Evolutionary conservation across 495 filamentous ascomycete species (phyloP).

Genomic region (Staphylotrichum longicolle): DNA sequence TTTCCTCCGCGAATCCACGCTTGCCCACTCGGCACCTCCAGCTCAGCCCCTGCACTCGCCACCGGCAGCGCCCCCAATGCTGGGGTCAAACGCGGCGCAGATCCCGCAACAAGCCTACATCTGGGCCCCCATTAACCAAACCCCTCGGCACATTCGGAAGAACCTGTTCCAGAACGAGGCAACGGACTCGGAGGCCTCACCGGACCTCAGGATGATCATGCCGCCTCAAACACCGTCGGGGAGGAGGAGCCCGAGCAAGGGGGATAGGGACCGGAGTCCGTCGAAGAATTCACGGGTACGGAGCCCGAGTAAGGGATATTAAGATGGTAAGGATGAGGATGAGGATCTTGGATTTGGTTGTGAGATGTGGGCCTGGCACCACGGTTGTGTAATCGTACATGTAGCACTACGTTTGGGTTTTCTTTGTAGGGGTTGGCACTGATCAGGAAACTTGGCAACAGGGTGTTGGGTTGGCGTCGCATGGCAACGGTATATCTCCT

Average conservation of each 20-base stretch:
- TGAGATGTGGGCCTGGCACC: neutral
- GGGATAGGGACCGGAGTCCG: conserved; percentile 44
- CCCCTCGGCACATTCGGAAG: conserved; percentile 41
- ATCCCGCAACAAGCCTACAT: conserved; percentile 43
- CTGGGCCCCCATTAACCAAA: conserved; percentile 43
- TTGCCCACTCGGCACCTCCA: conserved; percentile 22
- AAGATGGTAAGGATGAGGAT: neutral
- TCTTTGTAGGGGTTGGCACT: neutral
- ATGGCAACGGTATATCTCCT: neutral
- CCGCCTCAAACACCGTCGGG: conserved; percentile 41
- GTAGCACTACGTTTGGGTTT: conserved; percentile 1
- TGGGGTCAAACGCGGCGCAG: conserved; percentile 30
- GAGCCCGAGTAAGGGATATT: conserved; percentile 45
- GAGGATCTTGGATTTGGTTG: neutral
- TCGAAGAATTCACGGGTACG: conserved; percentile 34
- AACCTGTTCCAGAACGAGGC: conserved; percentile 35
- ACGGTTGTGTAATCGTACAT: neutral
- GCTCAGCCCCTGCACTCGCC: conserved; percentile 35
- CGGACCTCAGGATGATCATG: conserved; percentile 36
- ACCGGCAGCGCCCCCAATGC: conserved; percentile 29
- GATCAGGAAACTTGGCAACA: neutral
- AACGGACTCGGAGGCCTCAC: conserved; percentile 46
- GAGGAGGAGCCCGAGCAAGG: conserved; percentile 46
- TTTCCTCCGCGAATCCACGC: conserved; percentile 31
- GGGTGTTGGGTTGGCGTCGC: neutral